phyloP scores from a whole-genome alignment of 139 green algal species.

The Haematococcus lacustris region DNA sequence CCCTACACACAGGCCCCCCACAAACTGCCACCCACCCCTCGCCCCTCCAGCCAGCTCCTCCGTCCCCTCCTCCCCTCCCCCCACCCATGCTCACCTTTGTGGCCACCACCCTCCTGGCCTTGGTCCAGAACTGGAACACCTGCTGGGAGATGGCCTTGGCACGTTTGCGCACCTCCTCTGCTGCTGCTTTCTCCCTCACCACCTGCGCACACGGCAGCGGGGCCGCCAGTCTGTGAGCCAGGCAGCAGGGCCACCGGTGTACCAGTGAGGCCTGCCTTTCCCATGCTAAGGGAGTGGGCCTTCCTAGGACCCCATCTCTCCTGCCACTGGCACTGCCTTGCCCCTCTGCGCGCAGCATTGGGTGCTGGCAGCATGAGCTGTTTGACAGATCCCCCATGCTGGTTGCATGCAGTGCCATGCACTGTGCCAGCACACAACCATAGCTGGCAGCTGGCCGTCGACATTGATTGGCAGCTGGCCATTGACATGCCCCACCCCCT shows the following conservation, averaged over 20 bases:
- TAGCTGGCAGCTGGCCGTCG: too few relatives aligned
- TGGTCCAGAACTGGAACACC: conserved; percentile 82
- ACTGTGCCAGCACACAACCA: too few relatives aligned
- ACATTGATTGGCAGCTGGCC: too few relatives aligned
- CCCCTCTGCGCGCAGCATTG: not conserved
- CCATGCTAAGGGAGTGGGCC: not conserved
- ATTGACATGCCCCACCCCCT: not conserved
- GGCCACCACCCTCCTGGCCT: conserved; percentile 79
- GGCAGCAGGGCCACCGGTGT: not conserved
- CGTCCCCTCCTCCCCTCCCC: too few relatives aligned
- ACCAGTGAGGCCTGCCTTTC: not conserved
- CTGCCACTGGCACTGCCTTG: not conserved
- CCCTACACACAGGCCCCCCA: too few relatives aligned
- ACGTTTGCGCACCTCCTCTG: conserved; percentile 48
- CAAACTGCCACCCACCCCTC: too few relatives aligned
- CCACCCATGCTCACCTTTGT: too few relatives aligned
- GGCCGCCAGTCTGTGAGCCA: not conserved
- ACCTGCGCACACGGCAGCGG: conserved; percentile 3
- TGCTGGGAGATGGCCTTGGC: conserved; percentile 31
- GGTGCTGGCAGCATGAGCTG: not conserved
- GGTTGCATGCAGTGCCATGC: too few relatives aligned
- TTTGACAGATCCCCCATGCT: not conserved
- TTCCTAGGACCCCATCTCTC: not conserved
- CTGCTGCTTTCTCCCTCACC: conserved; percentile 37
- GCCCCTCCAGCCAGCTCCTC: too few relatives aligned